Base-by-base conservation (phyloP, 163 green algal species). In the Scenedesmus sp. region DNA sequence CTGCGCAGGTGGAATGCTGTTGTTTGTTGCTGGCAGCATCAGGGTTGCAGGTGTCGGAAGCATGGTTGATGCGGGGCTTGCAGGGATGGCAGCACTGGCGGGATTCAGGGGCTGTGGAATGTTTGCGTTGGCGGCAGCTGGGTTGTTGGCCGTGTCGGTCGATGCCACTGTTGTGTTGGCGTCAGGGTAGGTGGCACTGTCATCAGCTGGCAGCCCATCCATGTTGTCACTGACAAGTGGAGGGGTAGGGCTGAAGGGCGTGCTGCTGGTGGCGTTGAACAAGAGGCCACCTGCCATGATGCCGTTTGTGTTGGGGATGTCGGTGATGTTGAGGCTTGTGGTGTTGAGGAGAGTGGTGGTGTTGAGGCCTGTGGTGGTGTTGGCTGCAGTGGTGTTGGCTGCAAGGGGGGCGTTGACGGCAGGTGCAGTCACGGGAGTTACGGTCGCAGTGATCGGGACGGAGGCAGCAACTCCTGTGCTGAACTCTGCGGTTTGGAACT, bases 301-400 rank as follows among this genome's bases (percentile, higher is more conserved):
- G 10, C 46, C 56, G 0, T 7, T 68, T 0, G 56, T 68, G 56
- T 68, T 68, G 56, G 26, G 16, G 15, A 68, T 68, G 56, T 68
- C 56, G 3, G 56, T 68, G 0, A 16, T 16, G 3, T 30, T 68
- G 15, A 68, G 56, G 15, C 4, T 1, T 37, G 65, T 76, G 65
- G 59, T 72, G 15, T 72, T 35, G 59, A 72, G 59, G 59, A 76
- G n/a, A n/a, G n/a, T n/a, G n/a, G 65, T 76, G 65, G 65, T 76
- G 65, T 76, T 40, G 30, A 76, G 65, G 65, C 30, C 30, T 76
- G 65, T 76, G 2, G 65, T 18, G 65, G 24, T 37, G 65, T n/a
- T n/a, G n/a, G n/a, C n/a, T n/a, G 30, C 65, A 16, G 65, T 76
- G 65, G 30, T 3, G 30, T 76, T 76, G 65, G 20, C 22, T n/a